Conservation (phyloP, 352 stramenopile genomes). For the Phytopythium boreale region DNA sequence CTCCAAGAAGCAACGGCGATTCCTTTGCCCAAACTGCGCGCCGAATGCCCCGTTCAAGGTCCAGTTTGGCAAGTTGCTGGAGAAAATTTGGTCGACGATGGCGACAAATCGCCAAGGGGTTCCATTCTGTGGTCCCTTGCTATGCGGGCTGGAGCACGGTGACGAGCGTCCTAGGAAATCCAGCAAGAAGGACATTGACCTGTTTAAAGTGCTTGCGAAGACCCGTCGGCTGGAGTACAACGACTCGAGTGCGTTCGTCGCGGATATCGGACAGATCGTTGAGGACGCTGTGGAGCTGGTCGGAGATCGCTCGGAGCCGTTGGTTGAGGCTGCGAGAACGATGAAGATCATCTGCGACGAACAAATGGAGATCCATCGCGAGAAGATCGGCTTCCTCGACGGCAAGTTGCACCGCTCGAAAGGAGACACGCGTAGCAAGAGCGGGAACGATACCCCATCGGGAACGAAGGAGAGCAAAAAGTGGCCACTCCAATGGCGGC, state of each 20-base stretch:
- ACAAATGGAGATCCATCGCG: conserved; percentile 66
- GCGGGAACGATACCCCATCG: conserved; percentile 22
- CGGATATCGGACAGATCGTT: conserved; percentile 66
- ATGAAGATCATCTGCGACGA: conserved; percentile 75
- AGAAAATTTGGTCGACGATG: conserved; percentile 83
- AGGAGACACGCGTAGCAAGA: not conserved
- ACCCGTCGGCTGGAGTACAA: conserved; percentile 74
- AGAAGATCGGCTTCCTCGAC: conserved; percentile 60
- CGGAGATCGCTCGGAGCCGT: conserved; percentile 43
- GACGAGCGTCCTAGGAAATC: conserved; percentile 17
- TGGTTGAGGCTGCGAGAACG: conserved; percentile 69
- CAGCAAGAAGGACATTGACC: conserved; percentile 32
- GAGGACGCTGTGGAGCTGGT: conserved; percentile 63
- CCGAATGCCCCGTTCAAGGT: conserved; percentile 55
- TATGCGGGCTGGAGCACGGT: conserved; percentile 51
- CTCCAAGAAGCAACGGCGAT: conserved; percentile 62
- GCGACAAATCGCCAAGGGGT: conserved; percentile 84
- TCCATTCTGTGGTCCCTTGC: conserved; percentile 73
- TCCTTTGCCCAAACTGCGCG: conserved; percentile 71
- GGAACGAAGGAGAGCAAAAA: conserved; percentile 30
- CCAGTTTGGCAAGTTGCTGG: conserved; percentile 70
- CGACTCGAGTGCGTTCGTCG: conserved; percentile 50
- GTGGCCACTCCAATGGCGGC: conserved; percentile 71
- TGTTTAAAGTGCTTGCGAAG: conserved; percentile 73
- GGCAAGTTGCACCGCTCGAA: conserved; percentile 52